Evolutionary conservation across 768 basidiomycete species (phyloP).

Genomic region (Hirschioporus abietinus): DNA sequence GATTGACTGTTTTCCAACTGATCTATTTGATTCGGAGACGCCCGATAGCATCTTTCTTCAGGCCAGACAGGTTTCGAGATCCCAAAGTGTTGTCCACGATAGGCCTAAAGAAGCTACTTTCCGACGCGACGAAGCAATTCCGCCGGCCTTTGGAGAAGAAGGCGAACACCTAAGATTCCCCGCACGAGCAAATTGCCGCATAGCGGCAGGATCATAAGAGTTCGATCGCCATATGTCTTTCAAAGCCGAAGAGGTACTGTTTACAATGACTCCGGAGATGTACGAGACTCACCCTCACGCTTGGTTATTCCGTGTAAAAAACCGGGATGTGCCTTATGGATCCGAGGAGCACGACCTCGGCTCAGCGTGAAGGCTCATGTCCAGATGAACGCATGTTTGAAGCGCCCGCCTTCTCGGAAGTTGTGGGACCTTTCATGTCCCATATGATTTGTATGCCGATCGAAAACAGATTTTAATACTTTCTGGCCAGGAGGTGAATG

Average conservation of each 20-base stretch:
- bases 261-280: not conserved
- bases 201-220: not conserved
- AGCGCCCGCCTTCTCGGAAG: not conserved
- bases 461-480: not conserved
- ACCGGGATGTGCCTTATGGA: not conserved
- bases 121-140: not conserved
- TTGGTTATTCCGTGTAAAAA: not conserved
- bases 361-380: not conserved
- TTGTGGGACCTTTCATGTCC: conserved; percentile 1
- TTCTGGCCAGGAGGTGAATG: conserved; percentile 2
- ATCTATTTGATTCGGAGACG: conserved; percentile 1
- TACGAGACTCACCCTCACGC: not conserved
- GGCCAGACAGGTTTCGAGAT: not conserved
- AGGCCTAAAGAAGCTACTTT: not conserved
- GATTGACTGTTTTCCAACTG: not conserved
- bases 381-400: conserved; percentile 1
- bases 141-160: not conserved
- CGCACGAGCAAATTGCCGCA: not conserved
- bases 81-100: not conserved
- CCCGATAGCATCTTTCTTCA: not conserved
- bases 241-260: not conserved
- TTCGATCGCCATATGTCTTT: not conserved
- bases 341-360: not conserved
- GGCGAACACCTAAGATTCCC: not conserved
- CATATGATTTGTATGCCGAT: not conserved